phyloP scores from a whole-genome alignment of 2,329 filamentous ascomycete species.

The Myriangium duriaei region DNA sequence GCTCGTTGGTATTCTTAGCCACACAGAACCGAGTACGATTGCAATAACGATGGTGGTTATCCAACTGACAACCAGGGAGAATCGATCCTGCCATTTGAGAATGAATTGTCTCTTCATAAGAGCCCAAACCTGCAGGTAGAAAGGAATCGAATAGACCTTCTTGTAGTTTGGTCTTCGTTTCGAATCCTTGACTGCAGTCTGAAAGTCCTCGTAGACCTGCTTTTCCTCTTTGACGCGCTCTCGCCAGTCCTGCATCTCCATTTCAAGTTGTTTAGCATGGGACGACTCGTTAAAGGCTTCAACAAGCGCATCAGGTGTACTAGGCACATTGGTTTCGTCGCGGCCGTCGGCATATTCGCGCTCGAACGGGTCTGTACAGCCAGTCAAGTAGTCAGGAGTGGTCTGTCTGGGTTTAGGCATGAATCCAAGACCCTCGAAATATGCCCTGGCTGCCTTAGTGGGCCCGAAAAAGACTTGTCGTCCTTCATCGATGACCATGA shows the following conservation, averaged over 20 bases:
- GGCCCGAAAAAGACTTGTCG: slow-evolving; percentile 67
- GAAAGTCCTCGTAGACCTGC: slow-evolving; percentile 62
- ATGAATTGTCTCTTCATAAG: slow-evolving; percentile 73
- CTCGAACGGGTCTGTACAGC: slow-evolving; percentile 74
- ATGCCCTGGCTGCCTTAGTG: slow-evolving; percentile 50
- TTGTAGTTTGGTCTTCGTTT: slow-evolving; percentile 62
- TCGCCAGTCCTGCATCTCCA: slow-evolving; percentile 60
- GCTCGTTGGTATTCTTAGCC: slow-evolving; percentile 53
- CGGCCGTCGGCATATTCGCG: slow-evolving; percentile 59
- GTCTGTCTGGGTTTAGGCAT: slow-evolving; percentile 63
- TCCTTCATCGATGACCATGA: slow-evolving; percentile 66
- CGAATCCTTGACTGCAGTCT: slow-evolving; percentile 59
- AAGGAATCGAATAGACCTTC: slow-evolving; percentile 73
- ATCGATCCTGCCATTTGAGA: slow-evolving; percentile 76
- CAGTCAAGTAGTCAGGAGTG: slow-evolving; percentile 69
- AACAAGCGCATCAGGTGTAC: slow-evolving; percentile 52
- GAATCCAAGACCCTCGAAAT: slow-evolving; percentile 70
- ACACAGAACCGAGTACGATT: slow-evolving; percentile 69
- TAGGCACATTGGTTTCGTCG: slow-evolving; percentile 53
- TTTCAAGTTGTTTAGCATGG: slow-evolving; percentile 42
- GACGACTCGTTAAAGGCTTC: slow-evolving; percentile 57
- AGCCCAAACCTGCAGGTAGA: slow-evolving; percentile 71
- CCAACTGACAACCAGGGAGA: slow-evolving; percentile 65
- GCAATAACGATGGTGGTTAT: slow-evolving; percentile 58
- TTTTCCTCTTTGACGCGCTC: slow-evolving; percentile 50